Base-by-base conservation (phyloP, 345 rosid species). In the Angophora floribunda region DNA sequence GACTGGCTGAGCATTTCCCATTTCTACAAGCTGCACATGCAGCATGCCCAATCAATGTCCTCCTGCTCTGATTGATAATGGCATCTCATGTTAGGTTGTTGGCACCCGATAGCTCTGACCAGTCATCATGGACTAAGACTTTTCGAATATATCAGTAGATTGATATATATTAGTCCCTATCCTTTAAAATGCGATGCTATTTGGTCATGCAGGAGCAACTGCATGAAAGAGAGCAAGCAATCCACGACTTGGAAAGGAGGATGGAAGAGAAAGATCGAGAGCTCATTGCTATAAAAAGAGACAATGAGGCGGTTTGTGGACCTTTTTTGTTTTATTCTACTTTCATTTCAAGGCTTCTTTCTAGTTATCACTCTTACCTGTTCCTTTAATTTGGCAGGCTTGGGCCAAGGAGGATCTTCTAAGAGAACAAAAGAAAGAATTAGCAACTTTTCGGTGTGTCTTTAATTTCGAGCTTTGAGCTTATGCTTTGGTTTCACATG, bases 321-420 rank as follows among this genome's bases (percentile, higher is more conserved):
- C 87, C 63, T 88, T 49, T 55, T 85, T 67, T 1, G n/a, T 86
- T 51, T 85, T 30, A 44, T 75, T 32, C 51, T 70, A 32, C 52
- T 24, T 51, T 22, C 70, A 47, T 51, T 55, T 14, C 65, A 11
- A 45, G 59, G 16, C 59, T 87, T 49, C 9, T 87, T 49, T 87
- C 21, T 47, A 7, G 45, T 32, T 47, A 63, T 67, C 26, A 30
- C 70, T 87, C 44, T 70, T 16, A 50, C 28, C 17, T 85, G 86
- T 89, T 85, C 15, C 89, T 24, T 85, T 52, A 87, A 91, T 51
- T 32, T 86, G 53, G 65, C 87, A 98, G 99, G 96, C 96, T 19
- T 97, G 99, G 99, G 99, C 96, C n/a, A 98, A 97, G 91, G 99
- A 98, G 89, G 99, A 94, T 88, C 96, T 97, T 86, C 91, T 98